Percentiles rank a stretch among this genome's conserved stretches.
Conservation (phyloP, 805 yeast species). For the Candida ortonii region DNA sequence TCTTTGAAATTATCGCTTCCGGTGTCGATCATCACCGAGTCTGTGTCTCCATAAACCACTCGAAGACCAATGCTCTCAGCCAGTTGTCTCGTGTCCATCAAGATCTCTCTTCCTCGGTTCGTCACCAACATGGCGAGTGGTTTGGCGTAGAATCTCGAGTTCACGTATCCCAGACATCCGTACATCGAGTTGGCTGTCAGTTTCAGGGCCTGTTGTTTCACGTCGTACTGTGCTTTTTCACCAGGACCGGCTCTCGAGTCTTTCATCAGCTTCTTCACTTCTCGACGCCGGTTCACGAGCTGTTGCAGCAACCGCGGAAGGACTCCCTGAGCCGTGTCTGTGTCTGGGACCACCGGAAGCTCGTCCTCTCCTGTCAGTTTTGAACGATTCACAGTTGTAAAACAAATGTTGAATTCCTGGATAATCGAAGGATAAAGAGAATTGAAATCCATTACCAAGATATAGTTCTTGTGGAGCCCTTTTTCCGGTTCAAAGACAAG, state of each 20-base stretch:
- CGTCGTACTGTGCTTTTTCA: slow-evolving; percentile 83
- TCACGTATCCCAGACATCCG: slow-evolving; percentile 92
- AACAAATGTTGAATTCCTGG: slow-evolving; percentile 95
- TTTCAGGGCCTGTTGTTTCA: slow-evolving; percentile 92
- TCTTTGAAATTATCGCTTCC: slow-evolving; percentile 65
- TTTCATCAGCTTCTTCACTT: slow-evolving; percentile 82
- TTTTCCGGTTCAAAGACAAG: slow-evolving; percentile 95
- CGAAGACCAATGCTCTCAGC: slow-evolving; percentile 82
- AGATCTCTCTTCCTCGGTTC: slow-evolving; percentile 90
- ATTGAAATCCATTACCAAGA: slow-evolving; percentile 96
- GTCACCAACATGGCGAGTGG: slow-evolving; percentile 96
- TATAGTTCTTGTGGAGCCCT: slow-evolving; percentile 85
- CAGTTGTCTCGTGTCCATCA: slow-evolving; percentile 86
- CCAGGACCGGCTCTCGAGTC: slow-evolving; percentile 60
- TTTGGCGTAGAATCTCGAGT: slow-evolving; percentile 91
- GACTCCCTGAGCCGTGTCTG: slow-evolving; percentile 67
- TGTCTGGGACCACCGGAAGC: slow-evolving; percentile 66
- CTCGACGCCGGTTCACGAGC: slow-evolving; percentile 87
- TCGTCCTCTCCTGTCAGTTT: slow-evolving; percentile 46
- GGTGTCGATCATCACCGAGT: slow-evolving; percentile 97
- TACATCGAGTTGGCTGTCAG: slow-evolving; percentile 99
- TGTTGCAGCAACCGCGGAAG: slow-evolving; percentile 80
- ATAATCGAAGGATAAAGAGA: slow-evolving; percentile 95
- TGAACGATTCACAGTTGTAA: slow-evolving; percentile 85
- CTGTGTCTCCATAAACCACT: slow-evolving; percentile 97